These are phyloP conservation scores for Citrullus mucosospermus DNA, from an alignment of 306 rosid genomes.

Conservation along the genomic window DNA sequence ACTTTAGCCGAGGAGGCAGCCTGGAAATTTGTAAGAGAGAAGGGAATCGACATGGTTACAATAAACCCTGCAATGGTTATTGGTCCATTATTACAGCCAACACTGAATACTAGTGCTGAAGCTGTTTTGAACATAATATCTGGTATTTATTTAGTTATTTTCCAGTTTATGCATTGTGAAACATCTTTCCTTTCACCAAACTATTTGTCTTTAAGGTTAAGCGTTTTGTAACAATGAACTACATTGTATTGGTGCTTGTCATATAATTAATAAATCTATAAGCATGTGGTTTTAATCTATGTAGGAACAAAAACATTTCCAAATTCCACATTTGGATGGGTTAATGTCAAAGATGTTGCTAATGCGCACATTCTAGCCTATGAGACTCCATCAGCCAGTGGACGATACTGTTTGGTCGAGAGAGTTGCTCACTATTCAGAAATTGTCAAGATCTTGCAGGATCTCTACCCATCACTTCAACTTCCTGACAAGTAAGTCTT, in stretches of 20 bases:
- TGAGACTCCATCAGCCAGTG: constrained; percentile 74
- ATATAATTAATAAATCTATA: neutral
- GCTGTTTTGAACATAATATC: constrained; percentile 33
- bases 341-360: constrained; percentile 72
- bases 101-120: constrained; percentile 44
- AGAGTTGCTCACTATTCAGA: constrained; percentile 45
- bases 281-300: constrained; percentile 3
- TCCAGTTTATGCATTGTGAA: neutral
- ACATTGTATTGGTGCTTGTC: neutral
- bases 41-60: constrained; percentile 56
- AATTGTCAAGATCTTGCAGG: constrained; percentile 30
- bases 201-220: neutral
- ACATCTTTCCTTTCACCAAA: neutral
- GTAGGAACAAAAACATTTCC: constrained; percentile 48
- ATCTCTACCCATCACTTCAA: constrained; percentile 41
- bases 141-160: constrained; percentile 25
- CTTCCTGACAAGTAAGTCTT: constrained; percentile 47
- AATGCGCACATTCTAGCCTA: constrained; percentile 63
- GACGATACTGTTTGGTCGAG: constrained; percentile 54
- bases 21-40: constrained; percentile 69
- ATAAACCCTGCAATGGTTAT: constrained; percentile 62
- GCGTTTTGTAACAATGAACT: neutral
- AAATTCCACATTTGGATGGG: constrained; percentile 42
- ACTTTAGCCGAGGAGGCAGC: constrained; percentile 86
- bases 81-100: constrained; percentile 75